Conservation (phyloP, 208 protist species). For the Hexamita inflata region DNA sequence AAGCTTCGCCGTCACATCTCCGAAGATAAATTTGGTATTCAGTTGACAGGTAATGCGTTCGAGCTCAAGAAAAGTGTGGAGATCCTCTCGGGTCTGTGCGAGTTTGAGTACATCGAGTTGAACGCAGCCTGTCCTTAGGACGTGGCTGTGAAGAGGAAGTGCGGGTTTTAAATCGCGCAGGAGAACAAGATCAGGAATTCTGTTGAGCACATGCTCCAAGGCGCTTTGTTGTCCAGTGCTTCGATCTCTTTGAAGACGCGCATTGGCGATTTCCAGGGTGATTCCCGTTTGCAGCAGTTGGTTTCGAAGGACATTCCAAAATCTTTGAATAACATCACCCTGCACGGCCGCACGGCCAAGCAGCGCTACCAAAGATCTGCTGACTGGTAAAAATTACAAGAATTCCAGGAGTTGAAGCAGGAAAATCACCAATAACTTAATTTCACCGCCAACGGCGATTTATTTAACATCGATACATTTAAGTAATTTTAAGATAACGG, state of each 20-base stretch:
- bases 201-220: not conserved
- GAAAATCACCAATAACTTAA: not conserved
- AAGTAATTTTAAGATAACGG: slow-evolving; percentile 10
- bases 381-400: slow-evolving; percentile 39
- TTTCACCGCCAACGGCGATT: not conserved
- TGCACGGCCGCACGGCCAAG: slow-evolving; percentile 35
- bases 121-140: slow-evolving; percentile 25
- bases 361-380: slow-evolving; percentile 38
- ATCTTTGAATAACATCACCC: not conserved
- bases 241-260: not conserved
- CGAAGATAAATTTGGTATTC: slow-evolving; percentile 39
- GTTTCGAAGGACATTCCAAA: not conserved
- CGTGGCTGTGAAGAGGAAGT: not conserved
- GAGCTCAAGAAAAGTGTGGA: not conserved
- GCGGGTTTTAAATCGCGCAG: not conserved
- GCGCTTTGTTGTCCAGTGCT: not conserved
- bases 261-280: not conserved
- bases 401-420: not conserved
- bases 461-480: not conserved
- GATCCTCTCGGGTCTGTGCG: not conserved
- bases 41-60: slow-evolving; percentile 20
- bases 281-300: not conserved
- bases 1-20: slow-evolving; percentile 23
- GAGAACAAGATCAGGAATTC: not conserved
- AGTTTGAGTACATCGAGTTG: not conserved